phyloP scores from a whole-genome alignment of 2,329 filamentous ascomycete genomes.

The Alternaria sp. region DNA sequence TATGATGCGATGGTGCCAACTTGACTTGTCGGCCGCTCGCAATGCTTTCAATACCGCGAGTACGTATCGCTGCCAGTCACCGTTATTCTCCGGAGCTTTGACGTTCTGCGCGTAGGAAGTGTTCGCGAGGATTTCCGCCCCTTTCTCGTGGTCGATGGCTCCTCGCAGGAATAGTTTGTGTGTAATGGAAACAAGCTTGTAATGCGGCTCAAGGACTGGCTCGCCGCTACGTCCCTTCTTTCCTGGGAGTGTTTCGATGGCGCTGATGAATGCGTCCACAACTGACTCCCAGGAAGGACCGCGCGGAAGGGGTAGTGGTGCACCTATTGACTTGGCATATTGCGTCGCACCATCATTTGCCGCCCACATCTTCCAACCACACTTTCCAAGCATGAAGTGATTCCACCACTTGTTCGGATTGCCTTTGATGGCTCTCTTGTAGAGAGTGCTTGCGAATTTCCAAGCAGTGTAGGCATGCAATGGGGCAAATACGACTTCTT shows the following conservation, averaged over 20 bases:
- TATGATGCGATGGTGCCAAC: slow-evolving; percentile 94
- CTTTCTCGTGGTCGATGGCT: slow-evolving; percentile 54
- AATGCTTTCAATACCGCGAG: slow-evolving; percentile 66
- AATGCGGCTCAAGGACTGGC: slow-evolving; percentile 87
- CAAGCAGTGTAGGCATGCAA: slow-evolving; percentile 67
- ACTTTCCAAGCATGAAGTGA: slow-evolving; percentile 74
- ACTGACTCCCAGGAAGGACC: slow-evolving; percentile 54
- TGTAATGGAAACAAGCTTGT: slow-evolving; percentile 82
- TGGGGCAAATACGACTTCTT: slow-evolving; percentile 62
- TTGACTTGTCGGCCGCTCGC: slow-evolving; percentile 80
- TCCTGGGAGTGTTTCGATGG: slow-evolving; percentile 67
- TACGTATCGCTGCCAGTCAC: slow-evolving; percentile 67
- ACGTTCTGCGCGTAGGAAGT: slow-evolving; percentile 64
- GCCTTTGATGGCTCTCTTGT: slow-evolving; percentile 64
- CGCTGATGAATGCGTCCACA: slow-evolving; percentile 62
- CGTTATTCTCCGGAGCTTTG: slow-evolving; percentile 54
- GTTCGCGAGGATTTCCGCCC: slow-evolving; percentile 57
- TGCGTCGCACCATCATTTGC: slow-evolving; percentile 49
- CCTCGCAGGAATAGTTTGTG: slow-evolving; percentile 75
- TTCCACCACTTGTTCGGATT: slow-evolving; percentile 69
- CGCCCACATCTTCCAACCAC: slow-evolving; percentile 73
- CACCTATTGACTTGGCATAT: slow-evolving; percentile 39
- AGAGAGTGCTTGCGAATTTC: slow-evolving; percentile 68
- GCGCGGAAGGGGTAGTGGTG: slow-evolving; percentile 27
- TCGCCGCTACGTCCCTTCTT: slow-evolving; percentile 70